Percentiles rank a stretch among this genome's conserved stretches.
Evolutionary conservation across 1,139 yeast genomes (phyloP).

Genomic region (Yamadazyma atlantica): DNA sequence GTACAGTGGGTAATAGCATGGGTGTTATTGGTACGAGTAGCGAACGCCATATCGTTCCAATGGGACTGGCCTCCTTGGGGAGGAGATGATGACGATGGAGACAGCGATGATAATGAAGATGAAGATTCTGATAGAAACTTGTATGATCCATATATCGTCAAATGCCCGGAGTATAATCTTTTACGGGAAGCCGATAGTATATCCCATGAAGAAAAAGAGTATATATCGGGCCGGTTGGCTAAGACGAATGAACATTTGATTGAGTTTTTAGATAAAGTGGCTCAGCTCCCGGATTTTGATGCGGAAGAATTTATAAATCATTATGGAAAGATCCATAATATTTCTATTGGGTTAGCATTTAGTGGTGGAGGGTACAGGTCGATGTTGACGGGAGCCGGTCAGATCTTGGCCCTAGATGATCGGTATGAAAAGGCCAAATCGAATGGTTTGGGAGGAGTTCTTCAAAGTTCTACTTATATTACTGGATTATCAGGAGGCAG

Average conservation of each 20-base stretch:
- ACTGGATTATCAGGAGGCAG: conserved; percentile 45
- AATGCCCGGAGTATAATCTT: conserved; percentile 25
- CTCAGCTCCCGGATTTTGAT: conserved; percentile 35
- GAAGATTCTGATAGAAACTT: conserved; percentile 16
- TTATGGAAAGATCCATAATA: conserved; percentile 27
- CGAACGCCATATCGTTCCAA: conserved; percentile 1
- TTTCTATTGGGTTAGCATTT: conserved; percentile 42
- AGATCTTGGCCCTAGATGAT: conserved; percentile 35
- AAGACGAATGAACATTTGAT: conserved; percentile 32
- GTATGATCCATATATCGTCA: conserved; percentile 27
- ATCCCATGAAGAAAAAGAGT: conserved; percentile 27
- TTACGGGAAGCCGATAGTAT: conserved; percentile 30
- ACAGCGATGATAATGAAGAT: conserved; percentile 6
- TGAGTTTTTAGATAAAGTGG: conserved; percentile 28
- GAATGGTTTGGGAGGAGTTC: conserved; percentile 39
- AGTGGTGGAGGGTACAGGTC: conserved; percentile 51
- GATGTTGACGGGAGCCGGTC: conserved; percentile 46
- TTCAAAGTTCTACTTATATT: conserved; percentile 40
- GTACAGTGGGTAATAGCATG: not conserved
- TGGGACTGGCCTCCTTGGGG: conserved; percentile 13
- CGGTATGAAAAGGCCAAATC: conserved; percentile 25
- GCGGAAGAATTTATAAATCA: conserved; percentile 29
- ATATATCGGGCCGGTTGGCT: conserved; percentile 27
- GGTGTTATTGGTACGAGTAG: conserved; percentile 3
- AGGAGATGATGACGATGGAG: conserved; percentile 7